These are phyloP conservation scores for Eutrema salsugineum DNA, from an alignment of 441 rosid genomes.

Conservation along the genomic window DNA sequence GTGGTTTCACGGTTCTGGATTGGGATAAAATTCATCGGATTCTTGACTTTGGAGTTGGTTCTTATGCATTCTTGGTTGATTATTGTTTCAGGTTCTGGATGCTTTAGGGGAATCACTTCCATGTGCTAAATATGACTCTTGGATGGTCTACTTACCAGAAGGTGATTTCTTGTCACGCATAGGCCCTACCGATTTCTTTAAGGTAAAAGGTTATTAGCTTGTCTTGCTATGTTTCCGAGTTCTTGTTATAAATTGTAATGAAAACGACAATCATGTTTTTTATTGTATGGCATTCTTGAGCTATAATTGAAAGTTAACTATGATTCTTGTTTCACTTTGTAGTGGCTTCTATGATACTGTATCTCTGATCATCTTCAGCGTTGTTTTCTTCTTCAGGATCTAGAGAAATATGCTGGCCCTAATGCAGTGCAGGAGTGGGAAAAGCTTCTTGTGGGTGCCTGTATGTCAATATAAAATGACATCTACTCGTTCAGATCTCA, in stretches of 20 bases:
- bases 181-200: slow-evolving; percentile 87
- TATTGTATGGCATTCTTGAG: not conserved
- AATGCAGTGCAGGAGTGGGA: slow-evolving; percentile 83
- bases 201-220: slow-evolving; percentile 41
- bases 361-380: not conserved
- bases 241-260: not conserved
- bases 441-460: slow-evolving; percentile 69
- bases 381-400: slow-evolving; percentile 53
- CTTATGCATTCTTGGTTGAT: slow-evolving; percentile 2
- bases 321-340: not conserved
- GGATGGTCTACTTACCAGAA: slow-evolving; percentile 96
- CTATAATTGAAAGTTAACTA: not conserved
- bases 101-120: slow-evolving; percentile 86
- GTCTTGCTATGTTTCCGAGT: not conserved
- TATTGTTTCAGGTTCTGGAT: slow-evolving; percentile 64
- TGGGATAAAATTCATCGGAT: not conserved
- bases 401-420: slow-evolving; percentile 71
- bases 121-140: slow-evolving; percentile 78
- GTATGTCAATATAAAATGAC: slow-evolving; percentile 7
- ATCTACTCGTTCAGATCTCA: slow-evolving; percentile 14
- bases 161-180: slow-evolving; percentile 90
- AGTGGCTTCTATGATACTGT: not conserved
- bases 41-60: not conserved
- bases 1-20: not conserved
- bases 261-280: not conserved